phyloP scores from a whole-genome alignment of 148 eudicot genomes.

The Dianthus caryophyllus region DNA sequence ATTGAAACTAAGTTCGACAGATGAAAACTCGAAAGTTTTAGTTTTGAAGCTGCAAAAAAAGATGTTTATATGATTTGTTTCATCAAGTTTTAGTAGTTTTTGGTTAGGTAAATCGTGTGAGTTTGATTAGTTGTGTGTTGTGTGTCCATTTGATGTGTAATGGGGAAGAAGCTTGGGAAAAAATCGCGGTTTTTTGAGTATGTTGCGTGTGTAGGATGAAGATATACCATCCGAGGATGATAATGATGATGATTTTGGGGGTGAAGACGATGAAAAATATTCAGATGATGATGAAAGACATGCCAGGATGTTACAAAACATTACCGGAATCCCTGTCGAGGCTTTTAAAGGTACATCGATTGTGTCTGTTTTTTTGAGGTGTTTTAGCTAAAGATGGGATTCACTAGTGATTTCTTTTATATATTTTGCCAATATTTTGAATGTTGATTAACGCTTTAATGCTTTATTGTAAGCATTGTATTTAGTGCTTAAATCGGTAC shows the following conservation, averaged over 20 bases:
- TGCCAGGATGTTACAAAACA: constrained; percentile 62
- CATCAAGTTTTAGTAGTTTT: too few species aligned
- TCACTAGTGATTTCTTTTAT: background rate
- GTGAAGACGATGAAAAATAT: constrained; percentile 22
- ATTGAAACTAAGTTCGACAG: too few species aligned
- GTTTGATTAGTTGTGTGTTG: background rate
- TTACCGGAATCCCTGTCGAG: constrained; percentile 75
- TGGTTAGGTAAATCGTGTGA: too few species aligned
- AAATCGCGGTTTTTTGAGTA: background rate
- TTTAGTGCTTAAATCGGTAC: background rate
- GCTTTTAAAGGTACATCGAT: constrained; percentile 64
- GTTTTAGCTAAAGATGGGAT: background rate
- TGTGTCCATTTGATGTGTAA: background rate
- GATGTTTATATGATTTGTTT: too few species aligned
- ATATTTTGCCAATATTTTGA: background rate
- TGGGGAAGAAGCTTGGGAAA: background rate
- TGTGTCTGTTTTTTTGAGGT: background rate
- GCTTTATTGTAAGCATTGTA: background rate
- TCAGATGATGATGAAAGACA: constrained; percentile 60
- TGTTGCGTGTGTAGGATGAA: constrained; percentile 57
- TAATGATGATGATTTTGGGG: constrained; percentile 28
- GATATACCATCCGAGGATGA: constrained; percentile 71
- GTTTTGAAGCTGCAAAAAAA: too few species aligned
- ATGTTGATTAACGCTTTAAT: background rate
- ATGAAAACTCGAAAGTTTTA: too few species aligned